phyloP scores from a whole-genome alignment of 2,329 filamentous ascomycete genomes.

The Phialophora verrucosa region DNA sequence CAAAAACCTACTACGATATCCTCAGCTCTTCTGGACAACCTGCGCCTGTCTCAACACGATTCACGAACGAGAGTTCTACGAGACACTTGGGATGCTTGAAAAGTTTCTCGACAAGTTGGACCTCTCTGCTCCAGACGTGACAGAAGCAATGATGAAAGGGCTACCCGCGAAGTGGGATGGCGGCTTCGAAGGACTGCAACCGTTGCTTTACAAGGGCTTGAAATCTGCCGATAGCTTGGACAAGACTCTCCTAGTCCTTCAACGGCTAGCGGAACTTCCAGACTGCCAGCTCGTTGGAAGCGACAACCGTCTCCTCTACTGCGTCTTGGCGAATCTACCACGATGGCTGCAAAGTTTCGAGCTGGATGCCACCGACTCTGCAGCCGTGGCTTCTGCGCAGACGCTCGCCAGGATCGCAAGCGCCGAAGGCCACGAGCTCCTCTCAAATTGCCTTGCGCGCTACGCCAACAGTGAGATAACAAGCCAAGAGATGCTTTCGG shows the following conservation, averaged over 20 bases:
- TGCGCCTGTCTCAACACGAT: slow-evolving; percentile 96
- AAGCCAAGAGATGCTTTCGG: slow-evolving; percentile 75
- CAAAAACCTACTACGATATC: slow-evolving; percentile 82
- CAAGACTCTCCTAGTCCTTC: slow-evolving; percentile 75
- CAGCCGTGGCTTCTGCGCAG: slow-evolving; percentile 24
- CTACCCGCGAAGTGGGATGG: slow-evolving; percentile 89
- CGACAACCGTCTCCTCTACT: slow-evolving; percentile 80
- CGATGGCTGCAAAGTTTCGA: slow-evolving; percentile 82
- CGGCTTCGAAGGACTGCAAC: slow-evolving; percentile 82
- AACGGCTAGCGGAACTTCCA: slow-evolving; percentile 78
- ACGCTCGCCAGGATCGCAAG: slow-evolving; percentile 69
- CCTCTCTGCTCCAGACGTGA: slow-evolving; percentile 70
- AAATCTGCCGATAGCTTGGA: slow-evolving; percentile 84
- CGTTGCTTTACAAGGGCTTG: slow-evolving; percentile 86
- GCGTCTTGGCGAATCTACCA: slow-evolving; percentile 89
- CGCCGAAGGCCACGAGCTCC: slow-evolving; percentile 67
- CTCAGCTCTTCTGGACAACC: slow-evolving; percentile 96
- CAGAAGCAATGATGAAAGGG: slow-evolving; percentile 74
- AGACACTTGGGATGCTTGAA: slow-evolving; percentile 89
- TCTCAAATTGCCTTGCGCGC: slow-evolving; percentile 26
- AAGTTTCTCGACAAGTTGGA: slow-evolving; percentile 84
- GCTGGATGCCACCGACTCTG: slow-evolving; percentile 23
- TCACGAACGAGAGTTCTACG: slow-evolving; percentile 92
- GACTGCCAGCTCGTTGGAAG: slow-evolving; percentile 81
- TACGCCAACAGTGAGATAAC: slow-evolving; percentile 65